Evolutionary conservation across 805 yeast genomes (phyloP).

Genomic region (Saccharomycopsis fodiens): DNA sequence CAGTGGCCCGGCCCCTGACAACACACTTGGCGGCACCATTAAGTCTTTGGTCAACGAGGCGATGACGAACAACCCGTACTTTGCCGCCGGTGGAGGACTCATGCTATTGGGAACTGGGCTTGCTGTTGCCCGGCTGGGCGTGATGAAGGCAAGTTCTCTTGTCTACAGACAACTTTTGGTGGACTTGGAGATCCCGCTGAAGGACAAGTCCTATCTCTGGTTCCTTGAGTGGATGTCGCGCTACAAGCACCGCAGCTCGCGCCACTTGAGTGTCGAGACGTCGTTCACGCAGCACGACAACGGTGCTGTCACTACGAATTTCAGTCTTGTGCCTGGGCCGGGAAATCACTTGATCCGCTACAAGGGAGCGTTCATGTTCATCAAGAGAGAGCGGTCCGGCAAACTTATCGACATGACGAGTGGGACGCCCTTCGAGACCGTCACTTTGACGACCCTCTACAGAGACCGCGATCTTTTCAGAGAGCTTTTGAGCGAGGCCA

Average conservation of each 20-base stretch:
- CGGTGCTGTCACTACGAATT: conserved; percentile 81
- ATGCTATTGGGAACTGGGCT: conserved; percentile 91
- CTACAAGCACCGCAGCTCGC: conserved; percentile 62
- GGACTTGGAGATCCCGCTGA: conserved; percentile 87
- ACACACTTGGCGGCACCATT: no score
- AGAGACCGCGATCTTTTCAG: conserved; percentile 67
- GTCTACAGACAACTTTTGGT: conserved; percentile 78
- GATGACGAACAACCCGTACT: conserved; percentile 76
- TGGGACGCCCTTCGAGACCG: conserved; percentile 94
- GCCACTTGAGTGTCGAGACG: conserved; percentile 89
- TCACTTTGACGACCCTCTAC: conserved; percentile 85
- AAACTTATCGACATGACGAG: conserved; percentile 79
- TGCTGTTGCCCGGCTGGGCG: conserved; percentile 67
- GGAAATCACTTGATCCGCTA: conserved; percentile 86
- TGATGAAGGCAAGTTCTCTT: conserved; percentile 54
- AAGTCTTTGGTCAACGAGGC: conserved; percentile 41
- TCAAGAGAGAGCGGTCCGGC: conserved; percentile 86
- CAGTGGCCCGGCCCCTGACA: no score
- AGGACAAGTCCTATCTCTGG: conserved; percentile 92
- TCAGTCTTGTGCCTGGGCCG: conserved; percentile 93
- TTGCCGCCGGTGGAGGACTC: conserved; percentile 97
- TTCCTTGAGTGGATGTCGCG: conserved; percentile 94
- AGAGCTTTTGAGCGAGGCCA: conserved; percentile 76
- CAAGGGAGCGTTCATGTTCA: conserved; percentile 80
- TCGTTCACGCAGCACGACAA: conserved; percentile 82